Evolutionary conservation across 257 asterid species (phyloP).

Genomic region (Vinca minor): DNA sequence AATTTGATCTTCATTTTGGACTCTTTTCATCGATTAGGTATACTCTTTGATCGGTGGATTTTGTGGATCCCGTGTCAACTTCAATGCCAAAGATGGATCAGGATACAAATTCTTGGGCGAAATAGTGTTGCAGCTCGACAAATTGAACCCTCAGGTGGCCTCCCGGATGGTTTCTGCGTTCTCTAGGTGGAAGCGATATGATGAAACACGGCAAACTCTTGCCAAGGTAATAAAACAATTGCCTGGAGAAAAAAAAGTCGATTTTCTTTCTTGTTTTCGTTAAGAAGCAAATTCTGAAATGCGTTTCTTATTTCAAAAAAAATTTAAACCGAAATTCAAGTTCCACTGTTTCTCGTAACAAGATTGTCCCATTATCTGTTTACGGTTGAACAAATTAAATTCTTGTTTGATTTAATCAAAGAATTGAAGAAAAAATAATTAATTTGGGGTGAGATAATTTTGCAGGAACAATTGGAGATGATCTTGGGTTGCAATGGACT

Average conservation of each 20-base stretch:
- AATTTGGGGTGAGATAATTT: neutral
- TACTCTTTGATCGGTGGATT: constrained; percentile 70
- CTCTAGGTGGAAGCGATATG: constrained; percentile 93
- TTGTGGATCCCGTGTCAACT: constrained; percentile 61
- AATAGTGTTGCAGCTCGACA: constrained; percentile 69
- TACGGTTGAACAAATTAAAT: neutral
- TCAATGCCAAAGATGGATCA: constrained; percentile 65
- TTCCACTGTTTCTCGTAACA: neutral
- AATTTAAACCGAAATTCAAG: neutral
- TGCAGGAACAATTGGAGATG: constrained; percentile 93
- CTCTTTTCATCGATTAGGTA: constrained; percentile 40
- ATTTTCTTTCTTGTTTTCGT: neutral
- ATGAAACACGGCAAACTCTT: constrained; percentile 63
- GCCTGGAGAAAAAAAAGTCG: too few species aligned
- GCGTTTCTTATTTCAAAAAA: neutral
- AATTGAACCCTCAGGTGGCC: constrained; percentile 86
- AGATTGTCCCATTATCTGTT: too few species aligned
- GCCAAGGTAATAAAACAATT: constrained; percentile 84
- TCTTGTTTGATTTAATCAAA: too few species aligned
- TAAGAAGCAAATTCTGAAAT: neutral
- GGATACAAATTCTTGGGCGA: constrained; percentile 76
- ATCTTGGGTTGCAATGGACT: constrained; percentile 63
- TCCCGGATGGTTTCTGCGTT: constrained; percentile 85
- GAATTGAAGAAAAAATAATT: too few species aligned
- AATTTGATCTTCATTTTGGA: neutral